A percentile compares a stretch with the other conserved stretches of the same genome.
phyloP scores from a whole-genome alignment of 805 yeast genomes.

The Metschnikowia gelsemii region DNA sequence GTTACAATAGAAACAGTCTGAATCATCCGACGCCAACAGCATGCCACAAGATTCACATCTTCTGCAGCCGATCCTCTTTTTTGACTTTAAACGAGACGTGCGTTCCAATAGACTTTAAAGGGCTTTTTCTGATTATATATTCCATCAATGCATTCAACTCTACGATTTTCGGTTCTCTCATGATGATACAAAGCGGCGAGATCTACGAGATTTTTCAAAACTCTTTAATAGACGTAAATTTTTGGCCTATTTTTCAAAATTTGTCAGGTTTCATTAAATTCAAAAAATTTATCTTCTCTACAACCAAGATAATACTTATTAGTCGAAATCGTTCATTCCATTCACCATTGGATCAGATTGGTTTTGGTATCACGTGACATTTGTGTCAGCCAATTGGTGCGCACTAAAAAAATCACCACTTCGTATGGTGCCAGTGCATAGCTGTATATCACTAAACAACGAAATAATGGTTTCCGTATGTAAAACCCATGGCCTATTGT shows the following conservation, averaged over 20 bases:
- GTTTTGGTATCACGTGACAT: conserved; percentile 11
- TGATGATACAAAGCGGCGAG: background rate
- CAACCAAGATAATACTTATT: too few species aligned
- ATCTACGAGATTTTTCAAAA: background rate
- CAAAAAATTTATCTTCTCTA: too few species aligned
- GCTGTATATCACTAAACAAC: background rate
- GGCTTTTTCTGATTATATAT: background rate
- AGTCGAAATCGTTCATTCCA: too few species aligned
- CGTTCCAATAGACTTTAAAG: background rate
- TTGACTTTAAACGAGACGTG: background rate
- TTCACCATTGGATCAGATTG: too few species aligned
- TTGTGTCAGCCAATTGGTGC: conserved; percentile 20
- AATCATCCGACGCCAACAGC: too few species aligned
- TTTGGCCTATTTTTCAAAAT: too few species aligned
- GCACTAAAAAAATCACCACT: conserved; percentile 13
- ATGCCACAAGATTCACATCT: too few species aligned
- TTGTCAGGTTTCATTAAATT: too few species aligned
- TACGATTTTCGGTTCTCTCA: background rate
- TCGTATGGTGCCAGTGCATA: background rate
- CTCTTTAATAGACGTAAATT: too few species aligned
- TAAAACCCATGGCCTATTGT: background rate
- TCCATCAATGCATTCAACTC: conserved; percentile 2
- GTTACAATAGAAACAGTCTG: too few species aligned
- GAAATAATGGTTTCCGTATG: conserved; percentile 22
- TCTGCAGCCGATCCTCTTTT: too few species aligned